Base-by-base conservation (phyloP, 345 rosid species). In the Populus alba region DNA sequence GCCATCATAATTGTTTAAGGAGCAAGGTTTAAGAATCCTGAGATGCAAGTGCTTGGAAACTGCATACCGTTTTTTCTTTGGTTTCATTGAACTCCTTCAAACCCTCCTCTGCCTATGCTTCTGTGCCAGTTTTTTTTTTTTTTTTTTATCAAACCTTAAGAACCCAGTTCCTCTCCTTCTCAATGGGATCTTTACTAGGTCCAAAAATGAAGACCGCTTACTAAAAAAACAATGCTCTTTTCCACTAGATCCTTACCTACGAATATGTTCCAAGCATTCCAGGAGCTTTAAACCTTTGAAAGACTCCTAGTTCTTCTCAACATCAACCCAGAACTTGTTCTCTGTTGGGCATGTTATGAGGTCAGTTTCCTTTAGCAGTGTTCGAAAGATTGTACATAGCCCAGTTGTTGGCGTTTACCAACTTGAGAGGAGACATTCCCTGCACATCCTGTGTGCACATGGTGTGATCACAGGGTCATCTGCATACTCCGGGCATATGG, bases 171-270 rank as follows among this genome's bases (percentile, higher is more conserved):
- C 84, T 75, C 75, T 89, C 75, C 73, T 85, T 80, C 68, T 78
- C 78, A 92, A 66, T 22, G 91, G 88, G 76, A 92, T 88, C 83
- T 88, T 91, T 16, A 90, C 71, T 57, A 89, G 92, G 77, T 90
- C 91, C 66, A 90, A 35, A 81, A 92, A 90, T 10, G 92, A 89
- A 77, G 91, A 89, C 94, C 94, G 87, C 76, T 90, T 94, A 80
- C 97, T 89, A 72, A 92, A 92, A 25, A 92, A 9, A 41, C 86
- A 22, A 90, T 86, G 85, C 92, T 85, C 83, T 90, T 92, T 79
- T 88, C 86, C 12, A 0, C 90, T 87, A 23, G 70, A 81, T 73
- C 87, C 83, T 15, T 83, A 86, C 20, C n/a, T 47, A 63, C 59
- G 63, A 51, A 87, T 80, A 20, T 55, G n/a, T 51, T 88, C 91